Evolutionary conservation across 2,329 filamentous ascomycete genomes (phyloP).

Genomic region (Emmonsiellopsis sp.): DNA sequence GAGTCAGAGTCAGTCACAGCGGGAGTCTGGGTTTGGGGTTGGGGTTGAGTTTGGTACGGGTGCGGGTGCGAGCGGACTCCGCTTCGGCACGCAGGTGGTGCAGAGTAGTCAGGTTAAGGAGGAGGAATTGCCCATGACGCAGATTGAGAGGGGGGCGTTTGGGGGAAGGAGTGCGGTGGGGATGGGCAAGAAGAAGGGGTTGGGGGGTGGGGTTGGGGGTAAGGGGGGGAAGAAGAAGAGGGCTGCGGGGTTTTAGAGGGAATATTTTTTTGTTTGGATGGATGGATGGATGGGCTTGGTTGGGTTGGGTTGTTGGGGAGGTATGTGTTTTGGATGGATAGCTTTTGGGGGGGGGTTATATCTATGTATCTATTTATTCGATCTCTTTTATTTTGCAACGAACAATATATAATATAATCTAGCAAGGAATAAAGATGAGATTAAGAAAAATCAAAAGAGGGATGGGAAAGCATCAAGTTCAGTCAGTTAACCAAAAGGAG

Average conservation of each 20-base stretch:
- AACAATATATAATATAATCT: too few species aligned
- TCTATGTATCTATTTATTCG: background rate
- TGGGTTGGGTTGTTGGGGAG: too few species aligned
- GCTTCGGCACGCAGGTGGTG: constrained; percentile 4
- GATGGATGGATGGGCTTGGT: background rate
- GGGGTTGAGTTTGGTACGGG: background rate
- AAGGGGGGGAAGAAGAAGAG: constrained; percentile 32
- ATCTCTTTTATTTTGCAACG: too few species aligned
- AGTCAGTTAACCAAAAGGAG: too few species aligned
- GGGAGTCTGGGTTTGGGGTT: background rate
- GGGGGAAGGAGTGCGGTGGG: constrained; percentile 24
- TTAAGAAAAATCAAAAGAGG: too few species aligned
- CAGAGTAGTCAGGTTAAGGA: constrained; percentile 28
- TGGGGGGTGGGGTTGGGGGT: too few species aligned
- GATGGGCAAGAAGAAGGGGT: constrained; percentile 14
- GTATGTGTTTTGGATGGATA: background rate
- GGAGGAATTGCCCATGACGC: constrained; percentile 32
- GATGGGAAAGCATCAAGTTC: too few species aligned
- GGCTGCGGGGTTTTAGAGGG: constrained; percentile 29
- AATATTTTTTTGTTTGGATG: background rate
- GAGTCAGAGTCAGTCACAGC: background rate
- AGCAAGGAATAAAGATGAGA: too few species aligned
- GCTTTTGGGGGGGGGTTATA: too few species aligned
- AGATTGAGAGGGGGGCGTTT: constrained; percentile 30
- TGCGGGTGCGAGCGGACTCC: background rate